Conservation (phyloP, 768 basidiomycete species). For the Imleria badia region DNA sequence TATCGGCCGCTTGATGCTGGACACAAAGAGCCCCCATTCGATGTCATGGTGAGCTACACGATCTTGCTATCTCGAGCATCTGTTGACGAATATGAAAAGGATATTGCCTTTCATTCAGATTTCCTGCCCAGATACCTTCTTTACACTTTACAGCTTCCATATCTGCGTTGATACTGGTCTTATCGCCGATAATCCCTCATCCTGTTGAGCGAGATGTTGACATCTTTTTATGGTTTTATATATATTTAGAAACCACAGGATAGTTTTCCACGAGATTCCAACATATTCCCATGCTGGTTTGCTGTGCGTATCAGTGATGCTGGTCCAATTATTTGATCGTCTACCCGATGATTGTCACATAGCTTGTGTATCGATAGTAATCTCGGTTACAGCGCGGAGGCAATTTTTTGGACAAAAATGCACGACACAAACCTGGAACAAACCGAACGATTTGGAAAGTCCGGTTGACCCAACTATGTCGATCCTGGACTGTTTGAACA, state of each 20-base stretch:
- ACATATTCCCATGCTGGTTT: conserved; percentile 2
- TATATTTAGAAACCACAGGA: neutral
- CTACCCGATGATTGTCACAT: conserved; percentile 1
- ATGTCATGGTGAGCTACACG: conserved; percentile 6
- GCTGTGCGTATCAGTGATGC: conserved; percentile 20
- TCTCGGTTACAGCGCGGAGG: too few relatives aligned
- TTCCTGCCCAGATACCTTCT: conserved; percentile 1
- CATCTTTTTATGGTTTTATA: conserved; percentile 2
- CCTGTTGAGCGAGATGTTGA: conserved; percentile 16
- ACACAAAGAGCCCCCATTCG: neutral
- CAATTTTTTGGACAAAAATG: too few relatives aligned
- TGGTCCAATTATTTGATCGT: conserved; percentile 2
- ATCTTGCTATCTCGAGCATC: neutral
- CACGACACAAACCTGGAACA: too few relatives aligned
- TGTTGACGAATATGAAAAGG: neutral
- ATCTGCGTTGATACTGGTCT: conserved; percentile 6
- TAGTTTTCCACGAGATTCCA: neutral
- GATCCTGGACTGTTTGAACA: too few relatives aligned
- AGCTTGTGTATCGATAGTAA: conserved; percentile 12
- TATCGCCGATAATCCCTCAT: conserved; percentile 12
- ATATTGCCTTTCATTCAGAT: neutral
- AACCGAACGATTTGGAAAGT: too few relatives aligned
- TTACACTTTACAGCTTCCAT: neutral
- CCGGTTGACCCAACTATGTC: too few relatives aligned
- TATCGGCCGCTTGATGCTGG: neutral